A percentile compares a stretch with the other conserved stretches of the same genome.
Conservation (phyloP, 306 rosid species). For the Chamaecrista fasciculata region DNA sequence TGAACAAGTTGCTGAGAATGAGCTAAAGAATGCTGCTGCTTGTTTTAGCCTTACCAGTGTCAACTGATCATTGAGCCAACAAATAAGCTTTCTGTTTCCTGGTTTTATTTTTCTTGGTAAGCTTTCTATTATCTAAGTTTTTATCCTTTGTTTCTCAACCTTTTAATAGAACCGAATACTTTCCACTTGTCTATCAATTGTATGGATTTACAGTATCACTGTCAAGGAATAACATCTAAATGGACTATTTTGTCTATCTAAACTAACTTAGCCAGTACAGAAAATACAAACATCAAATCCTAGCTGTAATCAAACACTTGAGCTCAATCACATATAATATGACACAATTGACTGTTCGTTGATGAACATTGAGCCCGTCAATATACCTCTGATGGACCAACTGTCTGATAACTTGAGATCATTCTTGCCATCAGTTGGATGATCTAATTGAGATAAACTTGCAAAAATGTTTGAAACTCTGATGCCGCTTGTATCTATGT, state of each 20-base stretch:
- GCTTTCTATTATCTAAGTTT: constrained; percentile 17
- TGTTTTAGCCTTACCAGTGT: constrained; percentile 74
- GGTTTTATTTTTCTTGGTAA: constrained; percentile 24
- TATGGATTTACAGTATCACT: constrained; percentile 20
- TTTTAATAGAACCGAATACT: constrained; percentile 27
- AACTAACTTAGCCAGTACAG: constrained; percentile 7
- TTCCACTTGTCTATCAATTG: constrained; percentile 22
- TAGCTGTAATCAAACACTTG: not conserved
- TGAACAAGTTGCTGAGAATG: constrained; percentile 52
- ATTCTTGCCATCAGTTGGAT: constrained; percentile 7
- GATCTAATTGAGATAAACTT: not conserved
- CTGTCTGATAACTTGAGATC: constrained; percentile 9
- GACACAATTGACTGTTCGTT: not conserved
- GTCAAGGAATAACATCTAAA: constrained; percentile 32
- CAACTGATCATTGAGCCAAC: constrained; percentile 41
- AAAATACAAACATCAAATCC: not conserved
- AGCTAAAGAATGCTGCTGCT: constrained; percentile 75
- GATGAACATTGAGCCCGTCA: not conserved
- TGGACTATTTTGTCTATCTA: constrained; percentile 14
- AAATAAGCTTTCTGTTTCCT: constrained; percentile 21
- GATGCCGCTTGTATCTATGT: not conserved
- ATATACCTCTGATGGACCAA: constrained; percentile 6
- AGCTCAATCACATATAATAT: constrained; percentile 14
- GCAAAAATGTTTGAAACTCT: not conserved
- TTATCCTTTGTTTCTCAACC: constrained; percentile 15